Conservation (phyloP, 140 eudicot species). For the Erigeron philadelphicus region DNA sequence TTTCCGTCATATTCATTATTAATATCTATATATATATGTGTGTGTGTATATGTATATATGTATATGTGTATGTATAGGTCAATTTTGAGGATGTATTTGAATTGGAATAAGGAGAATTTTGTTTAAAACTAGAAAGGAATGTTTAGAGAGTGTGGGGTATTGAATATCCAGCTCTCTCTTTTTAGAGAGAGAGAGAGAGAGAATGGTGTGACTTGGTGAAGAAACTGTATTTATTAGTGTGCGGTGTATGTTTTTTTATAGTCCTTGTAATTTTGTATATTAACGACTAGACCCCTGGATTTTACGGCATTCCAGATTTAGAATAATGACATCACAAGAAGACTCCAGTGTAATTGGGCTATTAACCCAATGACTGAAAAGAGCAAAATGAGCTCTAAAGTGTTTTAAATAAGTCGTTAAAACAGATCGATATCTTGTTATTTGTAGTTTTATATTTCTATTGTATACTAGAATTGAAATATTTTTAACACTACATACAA, state of each 20-base stretch:
- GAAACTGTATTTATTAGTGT: constrained; percentile 20
- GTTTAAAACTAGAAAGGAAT: not conserved
- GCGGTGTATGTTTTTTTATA: not conserved
- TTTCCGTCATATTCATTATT: not conserved
- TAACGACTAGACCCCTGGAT: not conserved
- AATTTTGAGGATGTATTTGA: not conserved
- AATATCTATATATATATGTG: not conserved
- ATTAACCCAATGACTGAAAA: too few relatives aligned
- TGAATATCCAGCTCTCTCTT: constrained; percentile 20
- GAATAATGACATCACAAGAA: too few relatives aligned
- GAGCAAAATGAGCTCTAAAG: too few relatives aligned
- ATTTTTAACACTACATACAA: too few relatives aligned
- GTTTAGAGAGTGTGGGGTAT: constrained; percentile 8
- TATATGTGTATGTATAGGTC: constrained; percentile 2
- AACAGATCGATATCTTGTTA: too few relatives aligned
- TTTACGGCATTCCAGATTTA: not conserved
- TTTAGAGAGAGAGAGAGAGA: constrained; percentile 20
- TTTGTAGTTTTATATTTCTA: too few relatives aligned
- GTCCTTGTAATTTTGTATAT: not conserved
- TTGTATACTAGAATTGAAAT: too few relatives aligned
- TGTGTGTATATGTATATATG: not conserved
- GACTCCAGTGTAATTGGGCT: too few relatives aligned
- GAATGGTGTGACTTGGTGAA: constrained; percentile 9
- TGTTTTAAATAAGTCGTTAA: too few relatives aligned
- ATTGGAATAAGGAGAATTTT: constrained; percentile 8